Evolutionary conservation across 306 rosid species (phyloP), one percentile per base, ranked within the genome.

Genomic region (Cucumis cinereus): DNA sequence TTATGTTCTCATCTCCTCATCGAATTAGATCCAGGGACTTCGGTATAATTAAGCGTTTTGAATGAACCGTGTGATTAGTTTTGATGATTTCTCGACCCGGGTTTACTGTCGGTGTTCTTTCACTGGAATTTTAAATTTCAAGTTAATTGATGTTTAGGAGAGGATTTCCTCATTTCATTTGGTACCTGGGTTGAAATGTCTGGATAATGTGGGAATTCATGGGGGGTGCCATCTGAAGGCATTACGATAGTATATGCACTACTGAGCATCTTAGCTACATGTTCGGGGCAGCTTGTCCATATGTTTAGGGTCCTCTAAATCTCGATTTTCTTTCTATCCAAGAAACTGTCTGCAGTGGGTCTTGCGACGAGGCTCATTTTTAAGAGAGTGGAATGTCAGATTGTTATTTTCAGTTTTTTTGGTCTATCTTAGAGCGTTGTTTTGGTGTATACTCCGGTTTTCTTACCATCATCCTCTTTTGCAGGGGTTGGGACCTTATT

Each of bases 401-500:
- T 28, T 68, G 17, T 28, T 49, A 24, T 1, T 24, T 26, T 28
- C 38, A 23, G 62, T 49, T 45, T 47, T 43, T 47, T 70, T 8
- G 19, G 7, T n/a, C 13, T 74, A 57, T 35, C 68, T 40, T 4
- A 38, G 12, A 20, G 53, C 15, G 35, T 35, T 38, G 54, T 38
- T 47, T 11, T 9, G 40, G 54, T 33, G 11, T 63, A 8, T 66
- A 16, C 41, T 24, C 57, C 28, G 24, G 13, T 24, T 16, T 63
- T 10, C 3, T 62, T 53, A 36, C 20, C 33, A 49, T 63, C 38
- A 61, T 71, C 38, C 75, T 78, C 59, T 33, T 79, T 0, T 57
- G 77, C 91, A 95, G 99, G 99, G 99, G 7, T 90, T 95, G 74
- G 99, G 99, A 50, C 99, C 99, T 35, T 95, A 95, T 61, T 92